Conservation (phyloP, 352 stramenopile genomes). For the Blastocystis sp. region DNA sequence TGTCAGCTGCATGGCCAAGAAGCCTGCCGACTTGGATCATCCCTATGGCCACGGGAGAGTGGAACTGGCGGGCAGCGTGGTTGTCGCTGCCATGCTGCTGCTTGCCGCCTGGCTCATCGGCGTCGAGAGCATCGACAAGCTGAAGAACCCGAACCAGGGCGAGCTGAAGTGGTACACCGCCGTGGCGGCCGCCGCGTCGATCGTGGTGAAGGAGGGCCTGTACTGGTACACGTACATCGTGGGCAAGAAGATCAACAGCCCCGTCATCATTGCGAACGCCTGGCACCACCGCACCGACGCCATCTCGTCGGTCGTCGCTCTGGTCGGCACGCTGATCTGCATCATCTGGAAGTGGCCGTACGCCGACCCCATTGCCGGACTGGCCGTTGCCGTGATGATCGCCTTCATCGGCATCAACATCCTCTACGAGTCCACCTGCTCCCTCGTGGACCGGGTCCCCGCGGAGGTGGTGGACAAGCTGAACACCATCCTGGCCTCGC, state of each 20-base stretch:
- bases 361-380: slow-evolving; percentile 76
- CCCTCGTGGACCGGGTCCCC: slow-evolving; percentile 48
- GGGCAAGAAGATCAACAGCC: slow-evolving; percentile 78
- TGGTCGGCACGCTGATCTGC: slow-evolving; percentile 71
- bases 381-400: slow-evolving; percentile 83
- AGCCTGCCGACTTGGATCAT: slow-evolving; percentile 80
- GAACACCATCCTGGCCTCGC: neutral
- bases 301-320: slow-evolving; percentile 82
- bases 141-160: slow-evolving; percentile 7
- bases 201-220: slow-evolving; percentile 81
- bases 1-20: slow-evolving; percentile 78
- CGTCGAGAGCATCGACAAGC: slow-evolving; percentile 76
- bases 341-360: slow-evolving; percentile 12
- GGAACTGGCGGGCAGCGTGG: slow-evolving; percentile 81
- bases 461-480: slow-evolving; percentile 49
- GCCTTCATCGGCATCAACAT: slow-evolving; percentile 81
- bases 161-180: slow-evolving; percentile 15
- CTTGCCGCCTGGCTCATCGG: slow-evolving; percentile 78
- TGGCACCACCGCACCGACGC: slow-evolving; percentile 86
- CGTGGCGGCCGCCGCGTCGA: slow-evolving; percentile 78
- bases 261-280: slow-evolving; percentile 84
- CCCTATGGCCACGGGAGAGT: slow-evolving; percentile 83
- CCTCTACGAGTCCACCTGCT: slow-evolving; percentile 77
- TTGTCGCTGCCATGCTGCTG: slow-evolving; percentile 81
- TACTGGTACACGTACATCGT: slow-evolving; percentile 81